These are phyloP conservation scores for Penicillium brevicompactum DNA, from an alignment of 2,329 filamentous ascomycete species.

Conservation along the genomic window DNA sequence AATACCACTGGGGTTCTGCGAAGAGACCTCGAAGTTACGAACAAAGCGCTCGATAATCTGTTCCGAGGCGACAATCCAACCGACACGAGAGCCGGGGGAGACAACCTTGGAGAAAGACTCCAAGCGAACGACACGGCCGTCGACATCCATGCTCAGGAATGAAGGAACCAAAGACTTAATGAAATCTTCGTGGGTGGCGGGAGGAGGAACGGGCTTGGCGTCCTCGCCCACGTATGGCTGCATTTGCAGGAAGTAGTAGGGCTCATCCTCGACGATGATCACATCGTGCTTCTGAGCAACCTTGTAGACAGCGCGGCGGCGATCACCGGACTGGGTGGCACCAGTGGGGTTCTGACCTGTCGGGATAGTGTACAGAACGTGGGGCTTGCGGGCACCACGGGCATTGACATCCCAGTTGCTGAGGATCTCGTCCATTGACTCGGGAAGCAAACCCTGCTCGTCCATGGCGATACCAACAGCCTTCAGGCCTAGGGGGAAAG, in stretches of 20 bases:
- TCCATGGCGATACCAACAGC: constrained; percentile 67
- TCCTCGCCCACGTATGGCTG: constrained; percentile 67
- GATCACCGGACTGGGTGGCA: constrained; percentile 70
- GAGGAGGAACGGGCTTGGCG: constrained; percentile 56
- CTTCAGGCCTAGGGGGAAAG: constrained; percentile 63
- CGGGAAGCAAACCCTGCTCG: constrained; percentile 64
- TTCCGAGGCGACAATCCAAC: constrained; percentile 87
- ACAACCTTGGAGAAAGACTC: constrained; percentile 95
- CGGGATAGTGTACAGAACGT: constrained; percentile 70
- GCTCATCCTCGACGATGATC: constrained; percentile 88
- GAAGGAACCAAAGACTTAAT: constrained; percentile 72
- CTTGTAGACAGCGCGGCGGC: constrained; percentile 72
- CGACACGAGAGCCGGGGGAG: constrained; percentile 75
- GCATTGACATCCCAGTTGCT: constrained; percentile 64
- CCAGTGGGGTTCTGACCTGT: constrained; percentile 92
- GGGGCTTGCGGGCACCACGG: constrained; percentile 64
- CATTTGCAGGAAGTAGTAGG: constrained; percentile 91
- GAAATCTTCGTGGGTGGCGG: constrained; percentile 70
- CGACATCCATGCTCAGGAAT: constrained; percentile 76
- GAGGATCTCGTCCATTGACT: constrained; percentile 64
- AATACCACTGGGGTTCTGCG: constrained; percentile 83
- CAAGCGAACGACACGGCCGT: constrained; percentile 85
- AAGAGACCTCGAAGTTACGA: constrained; percentile 79
- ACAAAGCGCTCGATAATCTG: constrained; percentile 82
- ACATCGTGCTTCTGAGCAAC: constrained; percentile 83